Evolutionary conservation across 2,329 filamentous ascomycete genomes (phyloP).

Genomic region (Truncatella angustata): DNA sequence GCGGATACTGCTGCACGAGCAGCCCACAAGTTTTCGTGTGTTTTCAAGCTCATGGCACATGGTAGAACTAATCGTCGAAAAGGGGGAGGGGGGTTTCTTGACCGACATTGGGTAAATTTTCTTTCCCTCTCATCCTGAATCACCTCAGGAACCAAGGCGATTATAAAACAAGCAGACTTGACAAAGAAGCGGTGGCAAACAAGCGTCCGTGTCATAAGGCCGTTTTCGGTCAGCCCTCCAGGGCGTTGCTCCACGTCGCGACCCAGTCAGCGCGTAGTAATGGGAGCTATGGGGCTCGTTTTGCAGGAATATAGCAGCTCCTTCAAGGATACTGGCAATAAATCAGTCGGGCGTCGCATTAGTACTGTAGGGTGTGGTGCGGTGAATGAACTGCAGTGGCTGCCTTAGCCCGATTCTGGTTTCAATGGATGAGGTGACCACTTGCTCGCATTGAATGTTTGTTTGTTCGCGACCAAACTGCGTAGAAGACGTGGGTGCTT

Average conservation of each 20-base stretch:
- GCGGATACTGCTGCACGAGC: no score
- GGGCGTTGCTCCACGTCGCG: not conserved
- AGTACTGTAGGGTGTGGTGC: not conserved
- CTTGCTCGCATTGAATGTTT: no score
- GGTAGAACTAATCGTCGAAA: no score
- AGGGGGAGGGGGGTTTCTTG: no score
- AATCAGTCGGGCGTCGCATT: not conserved
- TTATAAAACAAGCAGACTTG: no score
- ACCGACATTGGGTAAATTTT: no score
- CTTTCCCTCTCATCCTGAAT: no score
- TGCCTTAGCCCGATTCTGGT: not conserved
- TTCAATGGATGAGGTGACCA: not conserved
- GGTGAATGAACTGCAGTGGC: not conserved
- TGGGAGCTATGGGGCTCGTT: not conserved
- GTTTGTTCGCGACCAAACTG: no score
- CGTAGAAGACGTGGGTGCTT: no score
- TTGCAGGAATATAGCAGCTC: not conserved
- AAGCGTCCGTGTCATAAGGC: not conserved
- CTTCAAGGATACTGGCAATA: not conserved
- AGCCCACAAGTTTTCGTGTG: no score
- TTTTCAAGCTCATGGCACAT: no score
- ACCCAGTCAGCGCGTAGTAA: not conserved
- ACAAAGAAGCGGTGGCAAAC: not conserved
- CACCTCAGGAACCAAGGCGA: no score
- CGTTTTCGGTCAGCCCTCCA: not conserved